Evolutionary conservation across 2,329 filamentous ascomycete species (phyloP).

Genomic region (Colletotrichum endophyticum): DNA sequence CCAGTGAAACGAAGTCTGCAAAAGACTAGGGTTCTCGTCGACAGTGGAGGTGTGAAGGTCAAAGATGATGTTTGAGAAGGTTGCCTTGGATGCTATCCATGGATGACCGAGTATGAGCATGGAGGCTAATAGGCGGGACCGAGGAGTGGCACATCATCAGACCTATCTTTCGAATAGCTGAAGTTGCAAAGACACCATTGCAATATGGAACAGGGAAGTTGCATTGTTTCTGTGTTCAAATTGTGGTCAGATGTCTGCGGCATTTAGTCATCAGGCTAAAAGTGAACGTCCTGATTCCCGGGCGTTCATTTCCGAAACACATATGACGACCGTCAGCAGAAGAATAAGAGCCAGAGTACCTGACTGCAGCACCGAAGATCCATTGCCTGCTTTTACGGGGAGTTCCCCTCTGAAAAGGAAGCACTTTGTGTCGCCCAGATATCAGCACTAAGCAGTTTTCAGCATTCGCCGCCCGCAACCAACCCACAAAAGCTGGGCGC

Average conservation of each 20-base stretch:
- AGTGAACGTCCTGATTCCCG: not conserved
- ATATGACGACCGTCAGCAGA: not conserved
- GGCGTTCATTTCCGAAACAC: not conserved
- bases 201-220: no score
- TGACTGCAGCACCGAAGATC: not conserved
- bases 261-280: not conserved
- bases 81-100: not conserved
- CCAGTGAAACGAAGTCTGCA: slow-evolving; percentile 22
- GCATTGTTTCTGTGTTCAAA: not conserved
- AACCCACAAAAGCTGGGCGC: not conserved
- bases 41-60: slow-evolving; percentile 12
- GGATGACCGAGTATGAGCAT: not conserved
- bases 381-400: not conserved
- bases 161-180: not conserved
- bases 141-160: not conserved
- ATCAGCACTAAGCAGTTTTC: not conserved
- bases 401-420: not conserved
- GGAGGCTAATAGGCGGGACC: not conserved
- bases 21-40: slow-evolving; percentile 13
- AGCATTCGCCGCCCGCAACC: not conserved
- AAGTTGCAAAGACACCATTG: no score
- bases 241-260: not conserved
- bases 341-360: fast-evolving
- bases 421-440: not conserved
- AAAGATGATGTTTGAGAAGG: not conserved